Evolutionary conservation across 2,329 filamentous ascomycete genomes (phyloP).

Genomic region (Epichloe uncinata): DNA sequence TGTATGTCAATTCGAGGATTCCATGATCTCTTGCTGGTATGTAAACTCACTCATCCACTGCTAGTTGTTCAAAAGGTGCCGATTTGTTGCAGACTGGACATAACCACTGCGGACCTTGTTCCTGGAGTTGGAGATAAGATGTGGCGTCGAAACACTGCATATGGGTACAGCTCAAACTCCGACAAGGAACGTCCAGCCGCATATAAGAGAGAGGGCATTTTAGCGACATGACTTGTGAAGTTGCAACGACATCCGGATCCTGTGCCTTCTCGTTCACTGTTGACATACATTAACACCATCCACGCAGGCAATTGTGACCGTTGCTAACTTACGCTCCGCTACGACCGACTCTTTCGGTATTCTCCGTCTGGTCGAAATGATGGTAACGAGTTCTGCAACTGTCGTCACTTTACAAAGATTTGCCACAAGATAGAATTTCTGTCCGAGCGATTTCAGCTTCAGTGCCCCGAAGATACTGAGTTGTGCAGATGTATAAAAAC

Average conservation of each 20-base stretch:
- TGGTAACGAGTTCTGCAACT: slow-evolving; percentile 56
- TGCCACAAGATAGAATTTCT: slow-evolving; percentile 62
- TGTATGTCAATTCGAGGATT: background rate
- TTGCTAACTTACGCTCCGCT: slow-evolving; percentile 54
- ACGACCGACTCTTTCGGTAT: slow-evolving; percentile 74
- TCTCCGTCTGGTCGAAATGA: slow-evolving; percentile 51
- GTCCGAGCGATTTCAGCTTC: slow-evolving; percentile 10
- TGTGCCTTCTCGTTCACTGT: slow-evolving; percentile 67
- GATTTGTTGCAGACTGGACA: slow-evolving; percentile 86
- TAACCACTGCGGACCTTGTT: slow-evolving; percentile 93
- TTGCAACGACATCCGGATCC: slow-evolving; percentile 81
- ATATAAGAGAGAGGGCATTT: slow-evolving; percentile 87
- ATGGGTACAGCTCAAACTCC: slow-evolving; percentile 69
- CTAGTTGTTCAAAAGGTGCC: slow-evolving; percentile 67
- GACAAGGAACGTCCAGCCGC: slow-evolving; percentile 66
- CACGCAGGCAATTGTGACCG: slow-evolving; percentile 6
- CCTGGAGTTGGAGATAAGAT: slow-evolving; percentile 84
- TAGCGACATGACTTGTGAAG: slow-evolving; percentile 75
- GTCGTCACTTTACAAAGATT: slow-evolving; percentile 64
- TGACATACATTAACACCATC: slow-evolving; percentile 1
- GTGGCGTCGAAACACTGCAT: slow-evolving; percentile 91
- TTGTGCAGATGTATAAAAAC: slow-evolving; percentile 1
- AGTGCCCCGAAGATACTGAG: background rate
- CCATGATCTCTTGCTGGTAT: background rate
- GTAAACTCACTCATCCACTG: slow-evolving; percentile 64